Base-by-base conservation (phyloP, 225 moss, liverwort and hornwort genomes). In the Pseudoscleropodium purum region DNA sequence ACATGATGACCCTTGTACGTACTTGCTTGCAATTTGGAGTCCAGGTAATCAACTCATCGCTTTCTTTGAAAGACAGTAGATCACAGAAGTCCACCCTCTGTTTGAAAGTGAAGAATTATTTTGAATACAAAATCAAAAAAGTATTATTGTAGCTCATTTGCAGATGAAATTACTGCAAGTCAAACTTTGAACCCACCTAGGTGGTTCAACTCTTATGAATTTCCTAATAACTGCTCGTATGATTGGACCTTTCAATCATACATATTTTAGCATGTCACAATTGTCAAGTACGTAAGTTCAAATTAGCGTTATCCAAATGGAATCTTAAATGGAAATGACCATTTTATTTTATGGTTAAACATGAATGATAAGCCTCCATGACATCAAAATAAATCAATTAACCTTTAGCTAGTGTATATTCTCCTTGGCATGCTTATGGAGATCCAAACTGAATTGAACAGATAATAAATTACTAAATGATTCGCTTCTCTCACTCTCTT, bases 11-110 rank as follows among this genome's bases (percentile, higher is more conserved):
- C 98, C 98, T 45, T 96, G 95, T 79, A 88, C 90, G 31, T 96
- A 96, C 54, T 93, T 97, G 79, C 95, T 98, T 79, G 96, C 95
- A 45, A 96, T 96, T 59, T 98, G 96, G 96, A 92, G 96, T 85
- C 95, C 94, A 96, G 98, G 98, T 98, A 85, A 54, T 20, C 27
- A 51, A 49, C 37, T n/a, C 25, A 15, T 66, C n/a, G 21, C 52
- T 54, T 30, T 33, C 47, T 60, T 52, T 24, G 30, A 68, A 23
- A 5, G 14, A 56, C 29, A 39, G n/a, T 45, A 61, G n/a, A 60
- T n/a, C 7, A 5, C 13, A 85, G 34, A 54, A 16, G 30, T 18
- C 23, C 36, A 11, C 18, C 24, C 8, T 49, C 7, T 74, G 25
- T 51, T 85, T 61, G 74, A 4, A 60, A 25, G 45, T 16, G 45